Conservation (phyloP, 2,329 filamentous ascomycete species). For the Neoascochyta sp. region DNA sequence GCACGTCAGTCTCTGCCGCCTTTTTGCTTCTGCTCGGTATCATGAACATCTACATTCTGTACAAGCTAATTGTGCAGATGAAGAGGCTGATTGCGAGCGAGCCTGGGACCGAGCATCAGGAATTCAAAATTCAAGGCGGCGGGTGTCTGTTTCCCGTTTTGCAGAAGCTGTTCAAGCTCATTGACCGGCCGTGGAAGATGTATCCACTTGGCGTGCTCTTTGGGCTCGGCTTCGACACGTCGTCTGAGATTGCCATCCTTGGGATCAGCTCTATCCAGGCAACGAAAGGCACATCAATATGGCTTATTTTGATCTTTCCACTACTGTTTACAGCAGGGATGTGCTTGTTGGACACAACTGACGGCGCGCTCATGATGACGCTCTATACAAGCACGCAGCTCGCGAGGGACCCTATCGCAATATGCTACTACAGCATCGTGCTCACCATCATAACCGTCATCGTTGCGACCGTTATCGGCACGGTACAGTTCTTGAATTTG, state of each 20-base stretch:
- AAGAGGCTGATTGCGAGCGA: slow-evolving; percentile 55
- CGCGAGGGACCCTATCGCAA: slow-evolving; percentile 77
- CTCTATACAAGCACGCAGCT: slow-evolving; percentile 80
- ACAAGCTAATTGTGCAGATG: slow-evolving; percentile 69
- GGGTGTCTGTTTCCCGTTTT: slow-evolving; percentile 72
- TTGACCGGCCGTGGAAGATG: slow-evolving; percentile 86
- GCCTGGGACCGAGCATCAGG: slow-evolving; percentile 46
- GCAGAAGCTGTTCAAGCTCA: slow-evolving; percentile 70
- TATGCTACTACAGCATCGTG: slow-evolving; percentile 89
- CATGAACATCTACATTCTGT: slow-evolving; percentile 83
- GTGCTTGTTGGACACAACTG: slow-evolving; percentile 89
- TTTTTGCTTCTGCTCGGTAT: slow-evolving; percentile 79
- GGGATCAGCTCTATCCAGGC: slow-evolving; percentile 88
- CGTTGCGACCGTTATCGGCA: slow-evolving; percentile 80
- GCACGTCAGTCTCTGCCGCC: slow-evolving; percentile 77
- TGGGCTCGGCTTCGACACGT: slow-evolving; percentile 91
- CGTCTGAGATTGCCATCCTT: slow-evolving; percentile 85
- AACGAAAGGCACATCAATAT: slow-evolving; percentile 80
- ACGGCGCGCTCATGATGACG: slow-evolving; percentile 92
- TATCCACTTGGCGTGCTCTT: slow-evolving; percentile 82
- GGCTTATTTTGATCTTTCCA: slow-evolving; percentile 91
- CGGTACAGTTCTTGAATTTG: slow-evolving; percentile 77
- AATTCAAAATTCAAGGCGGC: slow-evolving; percentile 69
- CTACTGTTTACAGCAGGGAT: slow-evolving; percentile 89
- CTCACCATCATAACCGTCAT: slow-evolving; percentile 78